Evolutionary conservation across 2,329 filamentous ascomycete species (phyloP).

Genomic region (Neonectria punicea): DNA sequence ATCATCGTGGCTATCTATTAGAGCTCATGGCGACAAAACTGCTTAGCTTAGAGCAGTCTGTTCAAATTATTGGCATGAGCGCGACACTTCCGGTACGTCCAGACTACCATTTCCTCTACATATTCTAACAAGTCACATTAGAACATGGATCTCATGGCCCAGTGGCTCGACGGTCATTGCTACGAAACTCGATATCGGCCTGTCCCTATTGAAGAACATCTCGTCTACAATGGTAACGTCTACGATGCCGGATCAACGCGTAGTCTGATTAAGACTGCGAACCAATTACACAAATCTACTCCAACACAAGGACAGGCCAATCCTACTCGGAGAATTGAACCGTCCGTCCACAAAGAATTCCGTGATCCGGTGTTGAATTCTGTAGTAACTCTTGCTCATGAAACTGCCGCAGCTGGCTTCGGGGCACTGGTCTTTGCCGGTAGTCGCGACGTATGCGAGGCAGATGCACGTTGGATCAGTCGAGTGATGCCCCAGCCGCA

Average conservation of each 20-base stretch:
- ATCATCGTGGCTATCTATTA: constrained; percentile 78
- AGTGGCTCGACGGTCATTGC: constrained; percentile 76
- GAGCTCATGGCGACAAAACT: constrained; percentile 81
- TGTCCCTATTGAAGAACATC: constrained; percentile 78
- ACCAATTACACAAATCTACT: constrained; percentile 56
- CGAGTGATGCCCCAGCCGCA: constrained; percentile 68
- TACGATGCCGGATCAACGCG: constrained; percentile 69
- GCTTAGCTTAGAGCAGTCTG: constrained; percentile 71
- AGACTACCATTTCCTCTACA: constrained; percentile 38
- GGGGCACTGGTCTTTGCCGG: constrained; percentile 80
- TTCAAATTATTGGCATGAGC: constrained; percentile 84
- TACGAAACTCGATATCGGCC: constrained; percentile 80
- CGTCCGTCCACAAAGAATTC: constrained; percentile 70
- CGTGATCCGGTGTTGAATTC: constrained; percentile 74
- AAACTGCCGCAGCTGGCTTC: constrained; percentile 75
- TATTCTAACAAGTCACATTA: constrained; percentile 44
- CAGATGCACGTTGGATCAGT: constrained; percentile 74
- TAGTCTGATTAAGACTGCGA: constrained; percentile 66
- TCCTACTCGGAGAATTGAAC: constrained; percentile 60
- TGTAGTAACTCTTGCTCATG: constrained; percentile 74
- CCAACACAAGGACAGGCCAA: constrained; percentile 49
- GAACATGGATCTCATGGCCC: constrained; percentile 76
- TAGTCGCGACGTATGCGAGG: constrained; percentile 74
- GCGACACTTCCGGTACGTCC: constrained; percentile 77
- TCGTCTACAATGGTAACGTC: constrained; percentile 76